A percentile compares a stretch with the other conserved stretches of the same genome.
Conservation (phyloP, 2,329 filamentous ascomycete genomes). For the Aspergillus carbonarius region DNA sequence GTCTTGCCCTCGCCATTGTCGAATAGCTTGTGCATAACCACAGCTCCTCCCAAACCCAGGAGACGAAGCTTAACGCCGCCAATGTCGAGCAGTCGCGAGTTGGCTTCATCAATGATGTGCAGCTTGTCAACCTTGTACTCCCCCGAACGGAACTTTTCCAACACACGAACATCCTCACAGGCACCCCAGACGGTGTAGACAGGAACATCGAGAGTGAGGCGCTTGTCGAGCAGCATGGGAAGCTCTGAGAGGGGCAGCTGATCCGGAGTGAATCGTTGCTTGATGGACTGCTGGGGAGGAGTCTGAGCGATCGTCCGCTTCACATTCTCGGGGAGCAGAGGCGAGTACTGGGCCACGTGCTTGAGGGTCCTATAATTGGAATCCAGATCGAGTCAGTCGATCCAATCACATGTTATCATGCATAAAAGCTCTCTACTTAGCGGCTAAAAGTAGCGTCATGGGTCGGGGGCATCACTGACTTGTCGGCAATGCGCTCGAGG, state of each 20-base stretch:
- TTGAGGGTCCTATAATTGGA: slow-evolving; percentile 73
- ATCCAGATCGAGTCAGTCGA: slow-evolving; percentile 17
- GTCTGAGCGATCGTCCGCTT: slow-evolving; percentile 66
- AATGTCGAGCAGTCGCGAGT: slow-evolving; percentile 89
- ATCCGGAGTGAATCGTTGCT: slow-evolving; percentile 75
- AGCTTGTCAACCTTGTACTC: slow-evolving; percentile 98
- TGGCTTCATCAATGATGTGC: slow-evolving; percentile 97
- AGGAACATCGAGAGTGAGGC: slow-evolving; percentile 87
- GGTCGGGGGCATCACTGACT: slow-evolving; percentile 58
- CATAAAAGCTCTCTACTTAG: background rate
- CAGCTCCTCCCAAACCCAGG: slow-evolving; percentile 88
- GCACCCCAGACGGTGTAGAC: slow-evolving; percentile 99
- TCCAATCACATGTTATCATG: slow-evolving; percentile 5
- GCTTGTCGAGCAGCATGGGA: slow-evolving; percentile 80
- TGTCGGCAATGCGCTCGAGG: slow-evolving; percentile 94
- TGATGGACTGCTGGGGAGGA: slow-evolving; percentile 69
- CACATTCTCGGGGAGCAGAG: slow-evolving; percentile 76
- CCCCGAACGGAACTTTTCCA: slow-evolving; percentile 95
- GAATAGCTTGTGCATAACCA: slow-evolving; percentile 99
- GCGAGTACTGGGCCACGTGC: slow-evolving; percentile 98
- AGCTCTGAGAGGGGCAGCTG: slow-evolving; percentile 92
- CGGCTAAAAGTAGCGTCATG: background rate
- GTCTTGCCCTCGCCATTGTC: slow-evolving; percentile 98
- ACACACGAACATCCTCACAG: slow-evolving; percentile 93
- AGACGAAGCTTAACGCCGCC: slow-evolving; percentile 95